Percentiles rank a stretch among this genome's conserved stretches.
phyloP scores from a whole-genome alignment of 1,139 yeast species.

The Blastobotrys ciferrii region DNA sequence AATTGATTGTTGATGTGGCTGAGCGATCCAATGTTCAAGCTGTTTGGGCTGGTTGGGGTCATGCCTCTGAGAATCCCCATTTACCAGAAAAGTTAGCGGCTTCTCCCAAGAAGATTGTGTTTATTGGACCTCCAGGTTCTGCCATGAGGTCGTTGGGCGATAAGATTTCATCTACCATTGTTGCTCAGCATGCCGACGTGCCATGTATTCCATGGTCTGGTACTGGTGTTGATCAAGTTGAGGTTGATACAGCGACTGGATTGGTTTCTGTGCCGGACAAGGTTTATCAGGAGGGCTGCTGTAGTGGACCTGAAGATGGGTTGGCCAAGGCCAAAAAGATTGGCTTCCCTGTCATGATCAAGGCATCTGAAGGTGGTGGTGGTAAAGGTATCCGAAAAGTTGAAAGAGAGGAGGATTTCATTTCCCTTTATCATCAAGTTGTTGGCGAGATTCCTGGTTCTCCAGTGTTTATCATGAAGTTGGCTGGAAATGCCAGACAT shows the following conservation, averaged over 20 bases:
- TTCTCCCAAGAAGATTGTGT: slow-evolving; percentile 81
- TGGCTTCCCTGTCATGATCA: slow-evolving; percentile 95
- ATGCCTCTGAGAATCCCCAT: slow-evolving; percentile 94
- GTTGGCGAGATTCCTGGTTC: slow-evolving; percentile 95
- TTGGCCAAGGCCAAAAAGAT: slow-evolving; percentile 74
- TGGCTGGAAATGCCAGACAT: slow-evolving; percentile 94
- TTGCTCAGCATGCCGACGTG: slow-evolving; percentile 95
- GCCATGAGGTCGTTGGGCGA: slow-evolving; percentile 99
- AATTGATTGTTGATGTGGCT: slow-evolving; percentile 92
- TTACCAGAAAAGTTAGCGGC: slow-evolving; percentile 92
- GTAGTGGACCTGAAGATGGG: slow-evolving; percentile 83
- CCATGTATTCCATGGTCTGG: slow-evolving; percentile 99
- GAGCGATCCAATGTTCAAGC: slow-evolving; percentile 97
- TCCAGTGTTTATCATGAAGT: slow-evolving; percentile 89
- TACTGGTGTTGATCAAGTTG: slow-evolving; percentile 86
- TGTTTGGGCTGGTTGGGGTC: slow-evolving; percentile 99
- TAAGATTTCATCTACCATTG: slow-evolving; percentile 94
- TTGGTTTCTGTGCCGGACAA: slow-evolving; percentile 86
- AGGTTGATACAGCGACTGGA: slow-evolving; percentile 61
- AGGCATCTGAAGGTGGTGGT: slow-evolving; percentile 99
- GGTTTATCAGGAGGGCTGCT: slow-evolving; percentile 84
- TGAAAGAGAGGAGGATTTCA: slow-evolving; percentile 70
- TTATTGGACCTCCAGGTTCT: slow-evolving; percentile 97
- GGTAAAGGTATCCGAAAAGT: slow-evolving; percentile 98
- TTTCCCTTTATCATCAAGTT: slow-evolving; percentile 76